These are phyloP conservation scores for Colletotrichum eremochloae DNA, from an alignment of 2,329 filamentous ascomycete genomes.

Conservation along the genomic window DNA sequence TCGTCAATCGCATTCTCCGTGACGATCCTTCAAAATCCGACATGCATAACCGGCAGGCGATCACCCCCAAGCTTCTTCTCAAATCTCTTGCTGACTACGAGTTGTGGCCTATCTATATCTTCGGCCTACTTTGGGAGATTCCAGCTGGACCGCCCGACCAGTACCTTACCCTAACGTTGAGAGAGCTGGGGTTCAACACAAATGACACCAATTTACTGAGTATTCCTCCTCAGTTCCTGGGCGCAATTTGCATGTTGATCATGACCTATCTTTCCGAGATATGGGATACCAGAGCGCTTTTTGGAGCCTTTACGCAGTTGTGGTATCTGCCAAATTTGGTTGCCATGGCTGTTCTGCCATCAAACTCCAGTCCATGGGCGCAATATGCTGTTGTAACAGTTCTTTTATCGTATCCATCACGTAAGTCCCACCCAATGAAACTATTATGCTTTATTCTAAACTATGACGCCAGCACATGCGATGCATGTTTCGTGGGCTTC, in stretches of 20 bases:
- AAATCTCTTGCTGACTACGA: conserved; percentile 65
- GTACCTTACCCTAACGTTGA: conserved; percentile 47
- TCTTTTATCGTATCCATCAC: conserved; percentile 51
- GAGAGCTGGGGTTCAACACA: conserved; percentile 50
- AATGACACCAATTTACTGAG: conserved; percentile 62
- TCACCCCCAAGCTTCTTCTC: conserved; percentile 61
- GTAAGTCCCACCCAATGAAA: conserved; percentile 27
- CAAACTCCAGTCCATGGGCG: conserved; percentile 48
- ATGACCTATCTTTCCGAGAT: conserved; percentile 51
- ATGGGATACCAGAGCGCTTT: conserved; percentile 48
- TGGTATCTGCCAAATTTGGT: conserved; percentile 53
- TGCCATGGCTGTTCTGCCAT: conserved; percentile 49
- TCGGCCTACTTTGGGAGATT: conserved; percentile 59
- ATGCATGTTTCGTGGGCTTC: conserved; percentile 64
- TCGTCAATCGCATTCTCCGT: conserved; percentile 67
- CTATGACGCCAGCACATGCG: conserved; percentile 54
- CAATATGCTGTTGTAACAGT: conserved; percentile 50
- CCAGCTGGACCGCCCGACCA: conserved; percentile 45
- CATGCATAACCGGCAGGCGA: conserved; percentile 67
- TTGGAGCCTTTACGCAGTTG: conserved; percentile 50
- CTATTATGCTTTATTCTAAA: conserved; percentile 47
- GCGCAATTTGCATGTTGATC: conserved; percentile 40
- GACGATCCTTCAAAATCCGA: conserved; percentile 69
- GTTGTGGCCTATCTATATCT: conserved; percentile 67
- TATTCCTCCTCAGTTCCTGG: conserved; percentile 41